phyloP scores from a whole-genome alignment of 495 filamentous ascomycete genomes.

The Talaromyces thailandensis region DNA sequence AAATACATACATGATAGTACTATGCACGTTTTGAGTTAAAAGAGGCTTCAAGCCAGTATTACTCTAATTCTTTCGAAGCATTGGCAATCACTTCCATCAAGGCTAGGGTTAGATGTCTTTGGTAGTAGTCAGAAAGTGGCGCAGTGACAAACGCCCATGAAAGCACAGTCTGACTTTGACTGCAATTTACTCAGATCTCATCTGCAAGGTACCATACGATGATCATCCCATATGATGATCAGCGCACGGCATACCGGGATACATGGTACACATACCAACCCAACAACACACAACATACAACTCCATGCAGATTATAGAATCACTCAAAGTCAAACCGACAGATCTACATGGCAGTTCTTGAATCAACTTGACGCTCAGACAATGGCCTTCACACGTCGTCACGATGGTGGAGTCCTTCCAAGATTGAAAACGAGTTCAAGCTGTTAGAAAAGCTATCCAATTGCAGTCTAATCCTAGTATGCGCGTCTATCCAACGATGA shows the following conservation, averaged over 20 bases:
- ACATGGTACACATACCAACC: slow-evolving; percentile 2
- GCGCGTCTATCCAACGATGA: not conserved
- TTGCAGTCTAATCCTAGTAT: not conserved
- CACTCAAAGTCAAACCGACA: not conserved
- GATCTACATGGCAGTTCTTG: not conserved
- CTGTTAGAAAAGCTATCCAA: not conserved
- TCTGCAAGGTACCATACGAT: not conserved
- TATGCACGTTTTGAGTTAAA: too few relatives aligned
- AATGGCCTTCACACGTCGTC: not conserved
- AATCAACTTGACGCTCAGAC: not conserved
- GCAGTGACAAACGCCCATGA: not conserved
- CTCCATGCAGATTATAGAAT: not conserved
- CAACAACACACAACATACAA: not conserved
- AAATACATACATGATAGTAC: not conserved
- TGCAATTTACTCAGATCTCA: too few relatives aligned
- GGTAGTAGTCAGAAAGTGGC: not conserved
- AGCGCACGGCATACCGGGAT: not conserved
- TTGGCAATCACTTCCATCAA: not conserved
- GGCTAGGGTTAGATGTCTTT: not conserved
- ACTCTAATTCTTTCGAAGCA: not conserved
- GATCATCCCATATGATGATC: not conserved
- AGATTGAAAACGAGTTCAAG: not conserved
- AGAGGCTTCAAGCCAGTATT: not conserved
- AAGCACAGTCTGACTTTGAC: not conserved
- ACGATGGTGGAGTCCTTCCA: too few relatives aligned